phyloP scores from a whole-genome alignment of 805 yeast genomes.

The Nakazawaea pomicola region DNA sequence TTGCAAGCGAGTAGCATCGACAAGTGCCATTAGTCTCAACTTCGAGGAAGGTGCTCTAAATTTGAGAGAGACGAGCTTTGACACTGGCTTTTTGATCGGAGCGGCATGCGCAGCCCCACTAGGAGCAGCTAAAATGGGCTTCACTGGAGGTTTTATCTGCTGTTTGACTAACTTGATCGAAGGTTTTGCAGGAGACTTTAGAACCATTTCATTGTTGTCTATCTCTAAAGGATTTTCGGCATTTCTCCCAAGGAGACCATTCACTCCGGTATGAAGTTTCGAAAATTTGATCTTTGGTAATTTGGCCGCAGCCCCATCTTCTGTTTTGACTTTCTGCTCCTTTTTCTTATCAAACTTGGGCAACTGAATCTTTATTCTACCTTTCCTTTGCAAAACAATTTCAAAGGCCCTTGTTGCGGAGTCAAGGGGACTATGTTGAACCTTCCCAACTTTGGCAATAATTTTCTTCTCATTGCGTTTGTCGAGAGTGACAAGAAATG shows the following conservation, averaged over 20 bases:
- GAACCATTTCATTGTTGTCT: too few relatives aligned
- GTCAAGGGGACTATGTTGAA: too few relatives aligned
- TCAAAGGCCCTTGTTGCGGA: conserved; percentile 37
- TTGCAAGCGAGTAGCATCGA: not conserved
- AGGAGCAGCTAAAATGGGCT: not conserved
- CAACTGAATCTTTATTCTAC: conserved; percentile 48
- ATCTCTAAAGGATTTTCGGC: too few relatives aligned
- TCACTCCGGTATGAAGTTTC: not conserved
- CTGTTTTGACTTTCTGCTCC: conserved; percentile 13
- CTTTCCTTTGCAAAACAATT: conserved; percentile 58
- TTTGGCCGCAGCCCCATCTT: conserved; percentile 3
- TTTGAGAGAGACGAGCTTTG: not conserved
- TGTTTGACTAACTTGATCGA: too few relatives aligned
- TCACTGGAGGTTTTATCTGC: not conserved
- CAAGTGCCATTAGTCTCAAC: not conserved
- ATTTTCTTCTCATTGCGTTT: conserved; percentile 67
- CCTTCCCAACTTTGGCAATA: conserved; percentile 42
- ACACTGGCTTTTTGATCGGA: conserved; percentile 7
- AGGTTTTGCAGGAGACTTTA: too few relatives aligned
- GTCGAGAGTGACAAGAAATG: conserved; percentile 55
- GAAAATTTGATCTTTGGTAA: conserved; percentile 3
- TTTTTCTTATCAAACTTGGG: conserved; percentile 22
- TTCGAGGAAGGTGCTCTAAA: not conserved
- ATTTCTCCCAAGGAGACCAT: too few relatives aligned
- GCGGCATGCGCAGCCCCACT: too few relatives aligned